Conservation (phyloP, 805 yeast genomes). For the Komagataella kurtzmanii region DNA sequence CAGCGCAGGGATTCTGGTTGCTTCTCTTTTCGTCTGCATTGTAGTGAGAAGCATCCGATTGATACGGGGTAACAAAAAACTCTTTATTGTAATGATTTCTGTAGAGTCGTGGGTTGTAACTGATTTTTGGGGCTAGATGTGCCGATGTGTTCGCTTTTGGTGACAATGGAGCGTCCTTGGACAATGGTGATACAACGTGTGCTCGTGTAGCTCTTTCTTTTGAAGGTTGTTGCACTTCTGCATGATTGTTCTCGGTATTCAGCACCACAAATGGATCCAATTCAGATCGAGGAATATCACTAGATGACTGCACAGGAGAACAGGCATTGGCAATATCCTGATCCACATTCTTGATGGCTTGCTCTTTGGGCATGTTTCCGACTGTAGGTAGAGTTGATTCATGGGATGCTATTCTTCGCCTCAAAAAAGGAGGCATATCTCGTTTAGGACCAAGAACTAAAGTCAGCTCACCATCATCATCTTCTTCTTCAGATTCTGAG, state of each 20-base stretch:
- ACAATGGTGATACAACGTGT: slow-evolving; percentile 20
- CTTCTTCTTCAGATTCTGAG: slow-evolving; percentile 17
- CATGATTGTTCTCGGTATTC: neutral
- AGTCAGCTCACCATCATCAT: slow-evolving; percentile 28
- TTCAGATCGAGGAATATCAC: neutral
- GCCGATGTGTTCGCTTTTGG: slow-evolving; percentile 11
- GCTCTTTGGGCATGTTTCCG: neutral
- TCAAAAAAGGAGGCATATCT: slow-evolving; percentile 18
- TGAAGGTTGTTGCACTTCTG: neutral
- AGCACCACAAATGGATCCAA: neutral
- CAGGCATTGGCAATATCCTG: neutral
- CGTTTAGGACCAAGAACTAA: slow-evolving; percentile 29
- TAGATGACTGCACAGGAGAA: neutral
- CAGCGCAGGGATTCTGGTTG: neutral
- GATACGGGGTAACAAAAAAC: slow-evolving; percentile 24
- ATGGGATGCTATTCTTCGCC: slow-evolving; percentile 25
- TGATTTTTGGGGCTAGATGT: neutral
- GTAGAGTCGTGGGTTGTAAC: slow-evolving; percentile 13
- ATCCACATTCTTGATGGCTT: neutral
- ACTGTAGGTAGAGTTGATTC: slow-evolving; percentile 23
- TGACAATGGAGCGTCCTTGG: slow-evolving; percentile 19
- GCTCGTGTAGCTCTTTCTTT: neutral
- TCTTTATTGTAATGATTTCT: slow-evolving; percentile 34
- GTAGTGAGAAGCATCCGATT: slow-evolving; percentile 21
- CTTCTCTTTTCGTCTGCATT: slow-evolving; percentile 14